Percentiles rank a stretch among this genome's conserved stretches.
phyloP scores from a whole-genome alignment of 2,329 filamentous ascomycete genomes.

The Calonectria multiphialidica region DNA sequence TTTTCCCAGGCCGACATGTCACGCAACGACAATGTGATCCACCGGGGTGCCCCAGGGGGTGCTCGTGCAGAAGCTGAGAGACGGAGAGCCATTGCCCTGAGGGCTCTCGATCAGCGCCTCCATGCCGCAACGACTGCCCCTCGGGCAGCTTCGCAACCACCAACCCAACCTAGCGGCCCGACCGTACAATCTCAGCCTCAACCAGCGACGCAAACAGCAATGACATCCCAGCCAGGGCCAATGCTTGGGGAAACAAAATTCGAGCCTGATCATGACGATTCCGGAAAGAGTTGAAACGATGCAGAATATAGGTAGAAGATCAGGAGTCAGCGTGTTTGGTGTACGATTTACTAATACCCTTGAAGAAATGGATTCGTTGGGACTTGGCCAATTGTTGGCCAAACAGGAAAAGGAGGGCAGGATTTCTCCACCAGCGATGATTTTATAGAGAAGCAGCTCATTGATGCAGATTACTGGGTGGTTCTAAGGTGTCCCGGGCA shows the following conservation, averaged over 20 bases:
- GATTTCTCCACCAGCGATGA: constrained; percentile 24
- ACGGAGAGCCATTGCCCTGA: constrained; percentile 87
- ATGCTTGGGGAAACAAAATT: constrained; percentile 80
- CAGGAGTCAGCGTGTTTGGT: constrained; percentile 12
- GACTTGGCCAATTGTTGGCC: constrained; percentile 11
- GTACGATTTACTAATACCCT: constrained; percentile 34
- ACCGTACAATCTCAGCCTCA: constrained; percentile 69
- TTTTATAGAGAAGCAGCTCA: constrained; percentile 25
- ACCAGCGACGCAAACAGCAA: constrained; percentile 67
- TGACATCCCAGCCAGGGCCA: constrained; percentile 65
- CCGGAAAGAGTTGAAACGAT: constrained; percentile 43
- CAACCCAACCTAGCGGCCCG: constrained; percentile 61
- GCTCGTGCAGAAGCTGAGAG: constrained; percentile 93
- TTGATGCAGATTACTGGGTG: constrained; percentile 20
- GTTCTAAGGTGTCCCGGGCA: constrained; percentile 12
- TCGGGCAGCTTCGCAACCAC: constrained; percentile 46
- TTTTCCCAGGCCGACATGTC: constrained; percentile 87
- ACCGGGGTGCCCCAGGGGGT: constrained; percentile 70
- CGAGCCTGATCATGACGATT: constrained; percentile 70
- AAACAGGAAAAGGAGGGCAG: constrained; percentile 19
- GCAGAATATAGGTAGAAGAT: neutral
- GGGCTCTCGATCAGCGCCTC: constrained; percentile 90
- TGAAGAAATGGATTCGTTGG: constrained; percentile 1
- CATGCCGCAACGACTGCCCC: constrained; percentile 77
- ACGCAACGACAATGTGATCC: constrained; percentile 70